A percentile compares a stretch with the other conserved stretches of the same genome.
phyloP scores from a whole-genome alignment of 345 rosid species.

The Eucalyptus dawsonii region DNA sequence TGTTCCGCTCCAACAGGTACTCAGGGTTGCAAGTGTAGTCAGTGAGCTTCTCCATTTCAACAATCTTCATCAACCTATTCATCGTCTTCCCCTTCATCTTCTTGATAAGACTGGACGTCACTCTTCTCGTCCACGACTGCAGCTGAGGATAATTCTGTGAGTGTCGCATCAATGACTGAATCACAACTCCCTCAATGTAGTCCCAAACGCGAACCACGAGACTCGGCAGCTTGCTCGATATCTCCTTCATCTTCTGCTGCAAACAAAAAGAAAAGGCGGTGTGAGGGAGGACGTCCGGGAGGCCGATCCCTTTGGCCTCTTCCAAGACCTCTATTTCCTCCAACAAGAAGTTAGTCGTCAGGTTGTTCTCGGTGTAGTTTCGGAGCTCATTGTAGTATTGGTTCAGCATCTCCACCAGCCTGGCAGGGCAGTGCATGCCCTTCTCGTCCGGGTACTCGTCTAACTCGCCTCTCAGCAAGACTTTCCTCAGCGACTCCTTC shows the following conservation, averaged over 20 bases:
- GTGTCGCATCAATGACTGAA: not conserved
- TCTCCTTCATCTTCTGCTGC: not conserved
- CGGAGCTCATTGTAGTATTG: not conserved
- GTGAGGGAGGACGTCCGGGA: conserved; percentile 16
- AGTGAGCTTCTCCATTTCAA: conserved; percentile 22
- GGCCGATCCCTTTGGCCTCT: conserved; percentile 5
- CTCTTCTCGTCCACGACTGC: not conserved
- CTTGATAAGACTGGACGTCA: not conserved
- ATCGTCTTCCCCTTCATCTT: conserved; percentile 12
- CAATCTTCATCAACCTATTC: conserved; percentile 6
- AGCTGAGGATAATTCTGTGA: conserved; percentile 4
- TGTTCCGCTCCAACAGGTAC: conserved; percentile 2
- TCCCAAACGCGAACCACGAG: conserved; percentile 9
- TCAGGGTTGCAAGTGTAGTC: conserved; percentile 18
- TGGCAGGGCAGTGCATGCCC: conserved; percentile 9
- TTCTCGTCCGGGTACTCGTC: conserved; percentile 19
- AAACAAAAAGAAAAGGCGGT: not conserved
- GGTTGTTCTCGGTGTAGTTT: not conserved
- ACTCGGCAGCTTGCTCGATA: not conserved
- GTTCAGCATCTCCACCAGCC: conserved; percentile 10
- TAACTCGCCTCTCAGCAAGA: conserved; percentile 23
- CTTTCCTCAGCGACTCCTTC: conserved; percentile 23
- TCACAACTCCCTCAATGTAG: conserved; percentile 3
- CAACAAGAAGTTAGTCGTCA: not conserved
- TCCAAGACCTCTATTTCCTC: conserved; percentile 12